Conservation (phyloP, 2,329 filamentous ascomycete species). For the Stemphylium vesicarium region DNA sequence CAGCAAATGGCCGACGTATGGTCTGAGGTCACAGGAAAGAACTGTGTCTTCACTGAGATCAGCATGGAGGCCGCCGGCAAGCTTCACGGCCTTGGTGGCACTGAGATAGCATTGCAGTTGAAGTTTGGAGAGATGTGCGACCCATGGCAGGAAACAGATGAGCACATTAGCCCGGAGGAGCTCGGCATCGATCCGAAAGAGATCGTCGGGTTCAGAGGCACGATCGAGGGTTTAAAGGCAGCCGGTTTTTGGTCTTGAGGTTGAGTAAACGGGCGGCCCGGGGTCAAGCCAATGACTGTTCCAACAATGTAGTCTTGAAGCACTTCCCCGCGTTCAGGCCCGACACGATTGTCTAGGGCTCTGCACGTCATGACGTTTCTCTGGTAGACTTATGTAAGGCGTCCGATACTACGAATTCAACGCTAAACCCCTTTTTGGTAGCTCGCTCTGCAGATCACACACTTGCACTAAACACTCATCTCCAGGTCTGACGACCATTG, state of each 20-base stretch:
- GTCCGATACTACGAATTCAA: not conserved
- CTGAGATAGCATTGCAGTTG: constrained; percentile 34
- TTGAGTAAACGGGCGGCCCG: not conserved
- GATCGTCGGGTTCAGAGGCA: constrained; percentile 31
- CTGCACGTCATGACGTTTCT: not conserved
- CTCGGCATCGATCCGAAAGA: constrained; percentile 32
- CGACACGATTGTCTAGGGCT: not conserved
- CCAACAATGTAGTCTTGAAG: too few species aligned
- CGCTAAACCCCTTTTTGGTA: not conserved
- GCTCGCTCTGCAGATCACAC: not conserved
- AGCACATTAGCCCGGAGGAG: constrained; percentile 31
- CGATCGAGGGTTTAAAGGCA: constrained; percentile 20
- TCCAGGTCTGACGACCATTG: not conserved
- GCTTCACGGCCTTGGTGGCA: constrained; percentile 29
- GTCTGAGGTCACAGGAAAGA: constrained; percentile 38
- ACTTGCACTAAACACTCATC: not conserved
- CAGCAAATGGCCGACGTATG: constrained; percentile 33
- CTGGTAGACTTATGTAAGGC: not conserved
- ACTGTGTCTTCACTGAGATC: constrained; percentile 31
- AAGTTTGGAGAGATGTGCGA: constrained; percentile 37
- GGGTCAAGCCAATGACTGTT: not conserved
- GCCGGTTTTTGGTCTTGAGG: constrained; percentile 5
- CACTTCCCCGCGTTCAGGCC: constrained; percentile 14
- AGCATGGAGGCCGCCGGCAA: constrained; percentile 16
- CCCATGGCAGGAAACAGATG: constrained; percentile 32